Evolutionary conservation across 192 early-diverging fungal genomes (phyloP).

Genomic region (Lobosporangium transversale): DNA sequence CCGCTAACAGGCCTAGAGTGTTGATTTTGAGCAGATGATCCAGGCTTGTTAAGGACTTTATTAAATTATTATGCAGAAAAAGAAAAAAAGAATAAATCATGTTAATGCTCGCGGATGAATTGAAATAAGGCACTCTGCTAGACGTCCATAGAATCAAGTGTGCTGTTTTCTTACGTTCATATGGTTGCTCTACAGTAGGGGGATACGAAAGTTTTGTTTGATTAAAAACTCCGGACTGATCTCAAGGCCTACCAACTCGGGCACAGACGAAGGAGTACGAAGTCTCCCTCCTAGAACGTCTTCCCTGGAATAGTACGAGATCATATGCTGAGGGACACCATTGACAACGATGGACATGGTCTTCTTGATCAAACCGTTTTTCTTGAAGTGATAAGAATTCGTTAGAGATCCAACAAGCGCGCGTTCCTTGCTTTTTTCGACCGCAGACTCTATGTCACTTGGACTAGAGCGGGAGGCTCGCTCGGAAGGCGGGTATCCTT

Average conservation of each 20-base stretch:
- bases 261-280: conserved; percentile 63
- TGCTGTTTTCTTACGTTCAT: no score
- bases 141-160: no score
- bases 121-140: no score
- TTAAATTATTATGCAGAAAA: no score
- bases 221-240: conserved; percentile 66
- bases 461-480: conserved; percentile 28
- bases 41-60: no score
- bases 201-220: conserved; percentile 71
- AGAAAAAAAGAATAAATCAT: neutral
- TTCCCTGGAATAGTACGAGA: conserved; percentile 66
- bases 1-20: no score
- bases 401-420: conserved; percentile 65
- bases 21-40: no score
- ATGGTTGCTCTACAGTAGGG: conserved; percentile 52
- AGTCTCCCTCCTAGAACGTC: conserved; percentile 61
- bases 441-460: conserved; percentile 32
- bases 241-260: conserved; percentile 61
- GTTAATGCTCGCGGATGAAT: no score
- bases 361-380: conserved; percentile 78
- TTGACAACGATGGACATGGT: conserved; percentile 80
- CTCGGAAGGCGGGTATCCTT: conserved; percentile 60
- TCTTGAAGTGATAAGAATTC: conserved; percentile 67
- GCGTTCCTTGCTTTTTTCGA: conserved; percentile 61
- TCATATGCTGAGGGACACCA: conserved; percentile 66